Evolutionary conservation across 139 green algal species (phyloP), one percentile per base, ranked within the genome.

Genomic region (Chlamydomonas urium): DNA sequence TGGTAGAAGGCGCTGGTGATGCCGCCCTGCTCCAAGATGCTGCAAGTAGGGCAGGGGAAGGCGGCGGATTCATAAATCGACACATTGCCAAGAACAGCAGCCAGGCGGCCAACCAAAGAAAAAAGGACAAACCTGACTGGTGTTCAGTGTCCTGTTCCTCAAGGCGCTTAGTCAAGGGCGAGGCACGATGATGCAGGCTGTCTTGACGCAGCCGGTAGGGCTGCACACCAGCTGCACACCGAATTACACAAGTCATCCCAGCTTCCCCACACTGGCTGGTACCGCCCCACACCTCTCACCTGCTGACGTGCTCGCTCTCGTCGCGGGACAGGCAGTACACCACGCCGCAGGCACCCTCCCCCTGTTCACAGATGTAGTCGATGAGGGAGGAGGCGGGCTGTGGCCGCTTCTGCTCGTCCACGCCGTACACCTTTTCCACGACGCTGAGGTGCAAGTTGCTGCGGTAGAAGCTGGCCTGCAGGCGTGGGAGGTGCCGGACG

Each of bases 261-360:
- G n/a, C n/a, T n/a, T n/a, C n/a, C n/a, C n/a, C n/a, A n/a, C n/a
- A n/a, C n/a, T n/a, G n/a, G n/a, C n/a, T 4, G 63, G 32, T 3
- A 8, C n/a, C n/a, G n/a, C 28, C 56, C 70, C 62, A 50, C 48
- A 21, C 2, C 56, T 66, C 62, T 59, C 42, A 81, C 58, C 60
- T 73, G 0, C 89, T 84, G 33, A 97, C 85, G 6, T 86, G 73
- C 74, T 97, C 91, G 60, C 88, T 92, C 71, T 98, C 89, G 1
- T 90, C 83, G 0, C 86, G 79, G 0, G 90, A 92, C 45, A 96
- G 69, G 79, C 91, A 97, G 83, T 98, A 98, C 21, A 98, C 82
- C 59, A 98, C 97, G 56, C 93, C 94, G 36, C 83, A 87, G 10
- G 73, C 73, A 34, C 35, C 24, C 5, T 34, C 4, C 4, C 71